A percentile compares a stretch with the other conserved stretches of the same genome.
These are phyloP conservation scores for Linnemannia hyalina DNA, from an alignment of 192 early-diverging fungal species.

Conservation along the genomic window DNA sequence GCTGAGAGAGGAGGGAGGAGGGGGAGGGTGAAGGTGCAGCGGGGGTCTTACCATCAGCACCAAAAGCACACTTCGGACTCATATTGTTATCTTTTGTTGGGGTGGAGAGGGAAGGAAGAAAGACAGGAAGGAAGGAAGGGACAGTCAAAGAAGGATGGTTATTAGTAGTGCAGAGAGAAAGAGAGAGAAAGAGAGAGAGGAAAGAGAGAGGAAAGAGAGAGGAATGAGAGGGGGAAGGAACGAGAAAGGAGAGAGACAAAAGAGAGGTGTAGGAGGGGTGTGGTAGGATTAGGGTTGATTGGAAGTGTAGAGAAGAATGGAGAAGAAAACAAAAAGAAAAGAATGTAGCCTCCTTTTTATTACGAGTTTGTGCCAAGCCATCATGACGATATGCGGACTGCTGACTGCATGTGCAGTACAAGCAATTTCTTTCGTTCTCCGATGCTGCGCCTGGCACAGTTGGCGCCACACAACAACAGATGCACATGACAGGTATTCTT, in stretches of 20 bases:
- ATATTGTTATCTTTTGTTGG: not conserved
- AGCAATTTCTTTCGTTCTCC: too few species aligned
- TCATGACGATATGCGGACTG: too few species aligned
- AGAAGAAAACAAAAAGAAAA: not conserved
- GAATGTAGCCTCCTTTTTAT: not conserved
- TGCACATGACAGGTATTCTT: too few species aligned
- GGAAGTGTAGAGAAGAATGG: not conserved
- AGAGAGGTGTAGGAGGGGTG: not conserved
- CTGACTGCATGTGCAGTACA: too few species aligned
- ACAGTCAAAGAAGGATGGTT: not conserved
- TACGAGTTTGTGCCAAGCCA: too few species aligned
- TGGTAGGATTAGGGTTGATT: not conserved
- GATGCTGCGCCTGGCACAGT: too few species aligned
- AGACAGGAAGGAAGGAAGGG: not conserved
- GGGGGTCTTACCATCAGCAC: conserved; percentile 10
- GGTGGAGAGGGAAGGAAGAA: not conserved
- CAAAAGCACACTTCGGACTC: not conserved
- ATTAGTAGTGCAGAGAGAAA: not conserved
- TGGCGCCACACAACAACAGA: too few species aligned
- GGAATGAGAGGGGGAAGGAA: not conserved
- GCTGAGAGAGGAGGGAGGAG: not conserved
- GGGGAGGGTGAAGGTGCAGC: not conserved
- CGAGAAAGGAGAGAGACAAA: not conserved
- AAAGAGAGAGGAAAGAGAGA: not conserved
- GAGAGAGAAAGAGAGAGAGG: not conserved